These are phyloP conservation scores for Gracilaria caudata DNA, from an alignment of 23 red algal genomes.

Conservation along the genomic window DNA sequence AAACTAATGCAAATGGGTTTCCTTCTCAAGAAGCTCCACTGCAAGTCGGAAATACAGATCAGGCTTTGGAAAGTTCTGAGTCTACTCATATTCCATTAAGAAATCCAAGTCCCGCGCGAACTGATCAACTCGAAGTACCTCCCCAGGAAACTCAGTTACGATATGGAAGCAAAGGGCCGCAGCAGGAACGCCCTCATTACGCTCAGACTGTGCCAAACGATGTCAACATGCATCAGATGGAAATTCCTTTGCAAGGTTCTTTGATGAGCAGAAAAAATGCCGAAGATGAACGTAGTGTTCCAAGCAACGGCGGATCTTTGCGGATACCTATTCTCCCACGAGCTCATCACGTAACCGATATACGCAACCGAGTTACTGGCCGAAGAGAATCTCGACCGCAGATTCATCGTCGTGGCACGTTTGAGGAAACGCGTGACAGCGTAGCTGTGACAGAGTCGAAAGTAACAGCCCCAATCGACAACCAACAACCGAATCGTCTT, in stretches of 20 bases:
- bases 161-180: neutral
- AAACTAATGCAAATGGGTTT: neutral
- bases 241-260: neutral
- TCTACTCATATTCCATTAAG: neutral
- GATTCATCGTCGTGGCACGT: neutral
- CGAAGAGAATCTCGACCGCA: neutral
- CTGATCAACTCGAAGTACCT: neutral
- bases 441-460: neutral
- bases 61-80: neutral
- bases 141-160: neutral
- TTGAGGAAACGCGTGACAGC: neutral
- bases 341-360: neutral
- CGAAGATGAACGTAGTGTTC: neutral
- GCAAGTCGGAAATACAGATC: neutral
- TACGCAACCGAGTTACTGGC: neutral
- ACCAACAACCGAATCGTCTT: neutral
- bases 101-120: neutral
- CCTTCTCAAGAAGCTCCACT: neutral
- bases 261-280: neutral
- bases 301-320: neutral
- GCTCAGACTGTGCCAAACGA: neutral
- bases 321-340: neutral
- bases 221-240: neutral
- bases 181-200: neutral
- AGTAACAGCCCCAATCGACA: neutral